phyloP scores from a whole-genome alignment of 2,329 filamentous ascomycete species.

The Paecilomyces niveus region DNA sequence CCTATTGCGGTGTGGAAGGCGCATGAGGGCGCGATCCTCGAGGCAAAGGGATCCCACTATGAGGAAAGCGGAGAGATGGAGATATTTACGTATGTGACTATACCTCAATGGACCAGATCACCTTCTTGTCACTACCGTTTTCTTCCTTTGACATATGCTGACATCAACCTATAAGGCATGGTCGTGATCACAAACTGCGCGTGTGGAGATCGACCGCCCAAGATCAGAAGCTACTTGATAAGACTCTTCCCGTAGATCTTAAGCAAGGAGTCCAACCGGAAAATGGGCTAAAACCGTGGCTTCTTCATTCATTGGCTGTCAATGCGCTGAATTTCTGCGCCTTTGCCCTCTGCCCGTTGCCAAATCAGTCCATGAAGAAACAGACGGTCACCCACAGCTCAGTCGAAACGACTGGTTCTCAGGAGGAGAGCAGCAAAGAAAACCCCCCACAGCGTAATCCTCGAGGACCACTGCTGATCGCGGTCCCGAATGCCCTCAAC shows the following conservation, averaged over 20 bases:
- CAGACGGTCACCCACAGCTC: constrained; percentile 8
- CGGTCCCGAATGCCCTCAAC: constrained; percentile 70
- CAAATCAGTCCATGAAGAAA: background rate
- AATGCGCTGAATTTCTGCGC: constrained; percentile 95
- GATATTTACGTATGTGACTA: constrained; percentile 67
- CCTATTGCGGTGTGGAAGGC: constrained; percentile 79
- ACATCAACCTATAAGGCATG: constrained; percentile 57
- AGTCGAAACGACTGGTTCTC: background rate
- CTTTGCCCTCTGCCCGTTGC: constrained; percentile 57
- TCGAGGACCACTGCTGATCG: constrained; percentile 52
- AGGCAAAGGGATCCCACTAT: constrained; percentile 60
- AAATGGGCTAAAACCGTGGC: constrained; percentile 61
- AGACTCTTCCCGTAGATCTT: constrained; percentile 62
- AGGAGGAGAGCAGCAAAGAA: constrained; percentile 20
- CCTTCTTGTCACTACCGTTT: constrained; percentile 1
- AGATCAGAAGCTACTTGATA: constrained; percentile 49
- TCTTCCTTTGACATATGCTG: constrained; percentile 5
- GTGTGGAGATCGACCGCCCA: constrained; percentile 77
- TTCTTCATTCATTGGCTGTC: constrained; percentile 75
- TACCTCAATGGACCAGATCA: background rate
- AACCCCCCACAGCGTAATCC: constrained; percentile 2
- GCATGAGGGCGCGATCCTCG: constrained; percentile 70
- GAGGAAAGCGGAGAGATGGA: constrained; percentile 41
- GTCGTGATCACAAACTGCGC: constrained; percentile 76
- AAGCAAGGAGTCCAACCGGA: constrained; percentile 31